A percentile compares a stretch with the other conserved stretches of the same genome.
These are phyloP conservation scores for Caryopteris hybrid DNA, from an alignment of 305 asterid genomes.

Conservation along the genomic window DNA sequence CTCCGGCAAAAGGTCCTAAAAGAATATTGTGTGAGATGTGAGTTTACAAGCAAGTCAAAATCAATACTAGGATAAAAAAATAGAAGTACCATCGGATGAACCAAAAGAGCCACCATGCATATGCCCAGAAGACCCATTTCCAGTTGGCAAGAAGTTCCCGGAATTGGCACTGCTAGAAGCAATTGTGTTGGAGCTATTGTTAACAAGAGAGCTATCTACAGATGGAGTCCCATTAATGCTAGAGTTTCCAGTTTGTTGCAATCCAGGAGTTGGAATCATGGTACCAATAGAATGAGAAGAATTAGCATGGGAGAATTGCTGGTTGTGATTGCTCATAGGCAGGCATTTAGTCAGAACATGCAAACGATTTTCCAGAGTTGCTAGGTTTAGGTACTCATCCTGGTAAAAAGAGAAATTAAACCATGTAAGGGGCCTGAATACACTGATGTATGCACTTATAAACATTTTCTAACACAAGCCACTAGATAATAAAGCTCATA, in stretches of 20 bases:
- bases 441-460: not conserved
- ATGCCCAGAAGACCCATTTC: slow-evolving; percentile 54
- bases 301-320: slow-evolving; percentile 64
- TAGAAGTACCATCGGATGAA: slow-evolving; percentile 49
- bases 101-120: slow-evolving; percentile 54
- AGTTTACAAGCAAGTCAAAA: slow-evolving; percentile 18
- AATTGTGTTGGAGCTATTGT: slow-evolving; percentile 41
- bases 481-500: slow-evolving; percentile 1
- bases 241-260: slow-evolving; percentile 70
- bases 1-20: slow-evolving; percentile 61
- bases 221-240: slow-evolving; percentile 44
- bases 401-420: slow-evolving; percentile 25
- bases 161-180: slow-evolving; percentile 48
- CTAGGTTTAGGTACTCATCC: slow-evolving; percentile 87
- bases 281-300: slow-evolving; percentile 77
- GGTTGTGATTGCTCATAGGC: slow-evolving; percentile 53
- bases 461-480: slow-evolving; percentile 14
- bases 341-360: slow-evolving; percentile 48
- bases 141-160: slow-evolving; percentile 52
- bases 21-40: slow-evolving; percentile 23
- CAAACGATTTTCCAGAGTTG: slow-evolving; percentile 76
- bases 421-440: not conserved
- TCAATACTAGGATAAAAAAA: slow-evolving; percentile 12
- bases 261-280: slow-evolving; percentile 99
- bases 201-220: slow-evolving; percentile 48